Base-by-base conservation (phyloP, 441 rosid species). In the Lepidium campestre region DNA sequence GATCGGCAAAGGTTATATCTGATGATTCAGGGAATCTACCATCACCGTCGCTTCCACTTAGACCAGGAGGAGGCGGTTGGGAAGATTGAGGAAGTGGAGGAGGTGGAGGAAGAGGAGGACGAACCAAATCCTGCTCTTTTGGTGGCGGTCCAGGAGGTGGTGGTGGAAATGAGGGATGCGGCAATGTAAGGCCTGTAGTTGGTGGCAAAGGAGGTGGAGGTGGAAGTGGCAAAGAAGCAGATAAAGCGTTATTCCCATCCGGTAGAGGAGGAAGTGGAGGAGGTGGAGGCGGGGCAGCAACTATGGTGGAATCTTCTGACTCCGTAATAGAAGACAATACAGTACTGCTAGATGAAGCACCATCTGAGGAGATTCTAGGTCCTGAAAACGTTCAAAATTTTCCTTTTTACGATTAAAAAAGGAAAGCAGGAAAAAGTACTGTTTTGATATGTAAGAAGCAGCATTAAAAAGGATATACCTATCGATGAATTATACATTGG, bases 121-220 rank as follows among this genome's bases (percentile, higher is more conserved):
- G 84, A 69, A 76, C 57, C 74, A 73, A 48, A 72, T 65, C 61
- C 56, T 81, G 90, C 50, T 89, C 92, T 72, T 73, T 86, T 31
- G 95, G 89, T 29, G 91, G 91, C 27, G 93, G 91, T 3, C 98
- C 98, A 5, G 95, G 96, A 59, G 96, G 98, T 12, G 98, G 98
- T 49, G 93, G 96, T 42, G 93, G 91, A 40, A 81, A 77, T 65
- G 82, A 76, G 18, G 80, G 78, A 14, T 82, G 90, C 25, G 97
- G 91, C 72, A 93, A 76, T 34, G 88, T 62, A 63, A 81, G 25
- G 56, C 83, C 80, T 62, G 79, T 47, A 56, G 80, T 81, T 67
- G 93, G 88, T 10, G 97, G 98, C 87, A 86, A 53, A 7, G 93
- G 97, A 64, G 75, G 75, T 22, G 91, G 97, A 61, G 93, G 97